phyloP scores from a whole-genome alignment of 495 filamentous ascomycete species.

The Penicillium cataractarum region DNA sequence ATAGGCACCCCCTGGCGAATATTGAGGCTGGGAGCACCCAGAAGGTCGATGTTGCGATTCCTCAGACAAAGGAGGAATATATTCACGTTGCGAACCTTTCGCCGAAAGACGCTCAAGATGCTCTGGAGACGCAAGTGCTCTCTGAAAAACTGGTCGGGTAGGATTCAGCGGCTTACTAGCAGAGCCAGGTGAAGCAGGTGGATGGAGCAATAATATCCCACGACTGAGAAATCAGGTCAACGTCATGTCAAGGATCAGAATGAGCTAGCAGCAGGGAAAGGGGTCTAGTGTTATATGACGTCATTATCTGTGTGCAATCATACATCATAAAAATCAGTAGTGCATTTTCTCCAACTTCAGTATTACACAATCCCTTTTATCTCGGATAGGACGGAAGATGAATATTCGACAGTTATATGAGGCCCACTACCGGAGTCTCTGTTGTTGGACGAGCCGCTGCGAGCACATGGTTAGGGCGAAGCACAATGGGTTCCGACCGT shows the following conservation, averaged over 20 bases:
- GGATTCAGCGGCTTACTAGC: background rate
- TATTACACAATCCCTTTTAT: background rate
- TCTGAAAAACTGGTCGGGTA: background rate
- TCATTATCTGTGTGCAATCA: background rate
- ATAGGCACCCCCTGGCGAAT: background rate
- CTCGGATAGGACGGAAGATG: constrained; percentile 9
- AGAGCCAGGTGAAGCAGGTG: background rate
- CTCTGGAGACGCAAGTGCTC: background rate
- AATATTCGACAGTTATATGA: background rate
- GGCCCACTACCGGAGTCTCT: background rate
- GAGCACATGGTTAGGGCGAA: background rate
- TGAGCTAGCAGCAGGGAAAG: background rate
- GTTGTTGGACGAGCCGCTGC: constrained; percentile 3
- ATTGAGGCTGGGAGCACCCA: background rate
- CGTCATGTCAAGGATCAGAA: background rate
- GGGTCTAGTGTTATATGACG: background rate
- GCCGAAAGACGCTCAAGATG: background rate
- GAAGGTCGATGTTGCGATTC: no score
- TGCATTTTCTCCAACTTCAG: background rate
- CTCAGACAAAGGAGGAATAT: background rate
- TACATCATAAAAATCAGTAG: background rate
- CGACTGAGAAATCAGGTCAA: background rate
- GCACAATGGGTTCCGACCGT: constrained; percentile 3
- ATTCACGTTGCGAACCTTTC: background rate
- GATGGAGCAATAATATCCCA: no score